phyloP scores from a whole-genome alignment of 2,329 filamentous ascomycete genomes.

The Anisogramma anomala region DNA sequence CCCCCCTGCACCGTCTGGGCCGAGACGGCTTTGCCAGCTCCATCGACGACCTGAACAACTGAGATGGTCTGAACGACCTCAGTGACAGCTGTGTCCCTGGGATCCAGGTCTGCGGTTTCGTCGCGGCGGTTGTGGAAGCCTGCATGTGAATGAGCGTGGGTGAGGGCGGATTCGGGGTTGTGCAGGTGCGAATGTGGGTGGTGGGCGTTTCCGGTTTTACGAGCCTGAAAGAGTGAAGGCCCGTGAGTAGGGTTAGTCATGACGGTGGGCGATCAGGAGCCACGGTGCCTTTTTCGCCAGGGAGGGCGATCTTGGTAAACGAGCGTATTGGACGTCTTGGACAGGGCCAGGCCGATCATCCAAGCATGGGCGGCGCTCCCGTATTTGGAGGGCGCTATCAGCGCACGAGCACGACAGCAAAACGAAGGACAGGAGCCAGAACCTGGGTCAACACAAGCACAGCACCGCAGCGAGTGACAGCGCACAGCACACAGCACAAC shows the following conservation, averaged over 20 bases:
- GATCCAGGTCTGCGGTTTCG: constrained; percentile 17
- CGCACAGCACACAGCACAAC: background rate
- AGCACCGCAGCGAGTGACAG: constrained; percentile 4
- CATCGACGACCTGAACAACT: constrained; percentile 41
- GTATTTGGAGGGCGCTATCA: constrained; percentile 3
- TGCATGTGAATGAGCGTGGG: constrained; percentile 20
- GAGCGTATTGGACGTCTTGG: constrained; percentile 9
- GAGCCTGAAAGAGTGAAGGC: constrained; percentile 40
- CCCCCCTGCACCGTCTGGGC: constrained; percentile 31
- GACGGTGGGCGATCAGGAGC: constrained; percentile 27
- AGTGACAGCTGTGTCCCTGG: constrained; percentile 27
- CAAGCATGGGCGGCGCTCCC: constrained; percentile 5
- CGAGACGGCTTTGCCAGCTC: constrained; percentile 32
- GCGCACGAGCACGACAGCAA: background rate
- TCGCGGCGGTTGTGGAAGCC: constrained; percentile 21
- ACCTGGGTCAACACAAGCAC: background rate
- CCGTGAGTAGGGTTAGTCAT: constrained; percentile 35
- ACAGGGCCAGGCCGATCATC: constrained; percentile 6
- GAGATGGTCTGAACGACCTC: constrained; percentile 44
- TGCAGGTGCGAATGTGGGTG: constrained; percentile 22
- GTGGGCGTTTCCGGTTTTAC: constrained; percentile 20
- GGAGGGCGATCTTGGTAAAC: constrained; percentile 10
- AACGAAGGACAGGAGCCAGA: constrained; percentile 4
- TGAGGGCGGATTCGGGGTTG: constrained; percentile 15
- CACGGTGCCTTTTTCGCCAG: constrained; percentile 10